Percentiles rank a stretch among this genome's conserved stretches.
Conservation (phyloP, 257 asterid species). For the Lantana camara region DNA sequence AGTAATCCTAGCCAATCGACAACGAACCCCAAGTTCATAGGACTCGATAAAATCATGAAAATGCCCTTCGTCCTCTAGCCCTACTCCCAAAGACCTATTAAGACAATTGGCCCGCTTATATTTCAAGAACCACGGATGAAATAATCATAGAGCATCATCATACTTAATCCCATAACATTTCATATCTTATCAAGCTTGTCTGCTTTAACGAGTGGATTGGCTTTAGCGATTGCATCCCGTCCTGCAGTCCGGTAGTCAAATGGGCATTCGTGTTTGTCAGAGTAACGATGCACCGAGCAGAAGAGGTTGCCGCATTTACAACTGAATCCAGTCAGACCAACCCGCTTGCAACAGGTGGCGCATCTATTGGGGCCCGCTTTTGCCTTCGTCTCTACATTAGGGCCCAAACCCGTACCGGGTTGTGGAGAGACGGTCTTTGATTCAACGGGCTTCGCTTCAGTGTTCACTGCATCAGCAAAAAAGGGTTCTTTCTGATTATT, state of each 20-base stretch:
- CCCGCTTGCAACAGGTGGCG: slow-evolving; percentile 47
- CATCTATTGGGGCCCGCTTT: slow-evolving; percentile 57
- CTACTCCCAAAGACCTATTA: slow-evolving; percentile 25
- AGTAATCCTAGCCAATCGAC: slow-evolving; percentile 33
- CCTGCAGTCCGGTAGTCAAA: slow-evolving; percentile 53
- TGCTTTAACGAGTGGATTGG: slow-evolving; percentile 57
- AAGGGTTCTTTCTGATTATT: slow-evolving; percentile 17
- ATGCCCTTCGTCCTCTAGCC: slow-evolving; percentile 7
- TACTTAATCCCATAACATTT: slow-evolving; percentile 10
- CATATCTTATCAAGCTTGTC: slow-evolving; percentile 56
- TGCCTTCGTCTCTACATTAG: slow-evolving; percentile 22
- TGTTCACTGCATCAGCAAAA: too few relatives aligned
- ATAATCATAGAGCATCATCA: too few relatives aligned
- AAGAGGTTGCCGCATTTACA: slow-evolving; percentile 54
- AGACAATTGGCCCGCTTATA: slow-evolving; percentile 19
- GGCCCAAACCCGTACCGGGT: slow-evolving; percentile 14
- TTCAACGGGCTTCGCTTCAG: too few relatives aligned
- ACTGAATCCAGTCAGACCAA: slow-evolving; percentile 54
- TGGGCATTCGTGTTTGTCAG: slow-evolving; percentile 57
- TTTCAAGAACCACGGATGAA: too few relatives aligned
- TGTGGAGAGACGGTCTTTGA: slow-evolving; percentile 30
- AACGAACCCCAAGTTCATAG: too few relatives aligned
- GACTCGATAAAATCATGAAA: too few relatives aligned
- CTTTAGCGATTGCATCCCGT: slow-evolving; percentile 57
- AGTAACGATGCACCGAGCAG: slow-evolving; percentile 49